A percentile compares a stretch with the other conserved stretches of the same genome.
Evolutionary conservation across 192 early-diverging fungal species (phyloP).

Genomic region (Powellomyces hirtus): DNA sequence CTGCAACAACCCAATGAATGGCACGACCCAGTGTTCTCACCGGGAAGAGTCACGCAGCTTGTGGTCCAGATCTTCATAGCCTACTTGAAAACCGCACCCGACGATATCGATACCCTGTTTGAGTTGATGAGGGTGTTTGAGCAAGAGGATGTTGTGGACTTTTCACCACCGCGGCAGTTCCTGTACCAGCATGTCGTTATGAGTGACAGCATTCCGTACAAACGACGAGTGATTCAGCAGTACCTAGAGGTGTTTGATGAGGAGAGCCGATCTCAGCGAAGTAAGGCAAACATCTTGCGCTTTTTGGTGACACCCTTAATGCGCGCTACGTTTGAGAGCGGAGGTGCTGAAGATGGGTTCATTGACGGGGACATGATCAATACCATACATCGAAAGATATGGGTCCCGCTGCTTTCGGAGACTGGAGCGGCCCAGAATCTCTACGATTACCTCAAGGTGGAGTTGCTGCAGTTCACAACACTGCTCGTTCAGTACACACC

Average conservation of each 20-base stretch:
- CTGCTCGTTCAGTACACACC: constrained; percentile 82
- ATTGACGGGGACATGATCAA: constrained; percentile 61
- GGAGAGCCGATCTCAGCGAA: constrained; percentile 47
- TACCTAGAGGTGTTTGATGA: constrained; percentile 79
- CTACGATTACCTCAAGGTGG: constrained; percentile 56
- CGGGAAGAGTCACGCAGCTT: constrained; percentile 52
- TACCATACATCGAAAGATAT: constrained; percentile 60
- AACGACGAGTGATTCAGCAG: constrained; percentile 67
- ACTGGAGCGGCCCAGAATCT: constrained; percentile 22
- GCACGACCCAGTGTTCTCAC: constrained; percentile 17
- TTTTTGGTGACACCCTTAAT: constrained; percentile 87
- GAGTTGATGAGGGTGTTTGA: constrained; percentile 71
- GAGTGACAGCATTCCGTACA: constrained; percentile 43
- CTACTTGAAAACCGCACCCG: constrained; percentile 59
- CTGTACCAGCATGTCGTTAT: constrained; percentile 61
- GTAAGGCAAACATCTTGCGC: constrained; percentile 73
- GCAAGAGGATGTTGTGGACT: constrained; percentile 66
- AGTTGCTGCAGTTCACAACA: constrained; percentile 89
- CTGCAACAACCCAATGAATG: constrained; percentile 13
- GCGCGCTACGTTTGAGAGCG: constrained; percentile 60
- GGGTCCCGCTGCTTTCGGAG: constrained; percentile 53
- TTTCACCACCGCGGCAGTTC: constrained; percentile 60
- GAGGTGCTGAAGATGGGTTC: constrained; percentile 48
- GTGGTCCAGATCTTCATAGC: constrained; percentile 72
- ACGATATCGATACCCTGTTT: constrained; percentile 69